Percentiles rank a stretch among this genome's conserved stretches.
phyloP scores from a whole-genome alignment of 1,284 basidiomycete genomes.

The Albatrellus sp. region DNA sequence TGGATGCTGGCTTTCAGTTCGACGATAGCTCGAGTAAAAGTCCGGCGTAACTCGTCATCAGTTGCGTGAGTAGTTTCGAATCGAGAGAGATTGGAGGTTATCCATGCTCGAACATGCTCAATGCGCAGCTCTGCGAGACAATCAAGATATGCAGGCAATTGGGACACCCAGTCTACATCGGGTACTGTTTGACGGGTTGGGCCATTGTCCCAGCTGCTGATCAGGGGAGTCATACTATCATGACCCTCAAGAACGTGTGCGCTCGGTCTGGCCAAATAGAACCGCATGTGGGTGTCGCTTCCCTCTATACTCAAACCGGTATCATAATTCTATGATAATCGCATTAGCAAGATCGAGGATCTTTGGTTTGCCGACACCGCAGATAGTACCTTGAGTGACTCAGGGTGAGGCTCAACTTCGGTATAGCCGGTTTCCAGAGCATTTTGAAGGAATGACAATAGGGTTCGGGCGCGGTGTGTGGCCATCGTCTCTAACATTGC shows the following conservation, averaged over 20 bases:
- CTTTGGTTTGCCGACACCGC: too few relatives aligned
- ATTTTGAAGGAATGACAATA: conserved; percentile 28
- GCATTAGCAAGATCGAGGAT: background rate
- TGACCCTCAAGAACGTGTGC: too few relatives aligned
- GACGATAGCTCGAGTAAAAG: conserved; percentile 27
- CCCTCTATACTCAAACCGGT: conserved; percentile 24
- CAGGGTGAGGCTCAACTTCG: conserved; percentile 31
- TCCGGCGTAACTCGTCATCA: conserved; percentile 32
- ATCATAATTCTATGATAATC: conserved; percentile 32
- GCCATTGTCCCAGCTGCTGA: background rate
- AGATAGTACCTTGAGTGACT: conserved; percentile 33
- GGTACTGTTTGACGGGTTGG: background rate
- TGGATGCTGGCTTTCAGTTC: conserved; percentile 33
- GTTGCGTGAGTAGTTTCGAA: conserved; percentile 31
- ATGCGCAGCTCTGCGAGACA: conserved; percentile 27
- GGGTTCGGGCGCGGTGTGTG: conserved; percentile 35
- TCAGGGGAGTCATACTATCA: background rate
- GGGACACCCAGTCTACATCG: conserved; percentile 29
- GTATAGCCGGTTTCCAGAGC: conserved; percentile 34
- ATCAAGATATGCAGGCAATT: conserved; percentile 26
- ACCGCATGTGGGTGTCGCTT: conserved; percentile 8
- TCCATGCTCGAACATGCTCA: conserved; percentile 35
- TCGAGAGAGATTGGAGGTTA: conserved; percentile 31
- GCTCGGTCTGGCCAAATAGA: conserved; percentile 18
- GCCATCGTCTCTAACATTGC: conserved; percentile 38